Conservation (phyloP, 208 protist genomes). For the Wallacemonas collosoma region DNA sequence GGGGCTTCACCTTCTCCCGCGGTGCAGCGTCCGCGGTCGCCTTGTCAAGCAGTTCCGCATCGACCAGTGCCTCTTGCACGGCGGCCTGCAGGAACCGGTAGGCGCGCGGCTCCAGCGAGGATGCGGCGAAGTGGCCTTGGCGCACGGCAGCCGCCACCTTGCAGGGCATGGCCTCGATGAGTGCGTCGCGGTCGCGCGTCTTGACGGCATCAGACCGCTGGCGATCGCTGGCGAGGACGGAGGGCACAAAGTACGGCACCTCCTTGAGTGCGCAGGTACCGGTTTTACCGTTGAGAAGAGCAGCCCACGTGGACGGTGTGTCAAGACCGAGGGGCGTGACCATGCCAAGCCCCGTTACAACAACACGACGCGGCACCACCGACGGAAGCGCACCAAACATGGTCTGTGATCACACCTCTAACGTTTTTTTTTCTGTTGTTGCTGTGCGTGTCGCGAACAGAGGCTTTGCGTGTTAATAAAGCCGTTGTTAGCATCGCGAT, state of each 20-base stretch:
- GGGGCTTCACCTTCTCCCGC: conserved; percentile 20
- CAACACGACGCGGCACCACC: conserved; percentile 76
- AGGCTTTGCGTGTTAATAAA: too few relatives aligned
- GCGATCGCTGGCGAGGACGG: conserved; percentile 50
- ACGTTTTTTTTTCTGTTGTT: too few relatives aligned
- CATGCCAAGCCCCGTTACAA: conserved; percentile 95
- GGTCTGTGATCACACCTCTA: background rate
- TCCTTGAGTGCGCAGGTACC: conserved; percentile 47
- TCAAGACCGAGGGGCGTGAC: conserved; percentile 92
- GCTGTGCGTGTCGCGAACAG: too few relatives aligned
- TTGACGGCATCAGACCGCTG: conserved; percentile 28
- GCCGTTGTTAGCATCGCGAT: too few relatives aligned
- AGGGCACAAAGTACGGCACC: conserved; percentile 66
- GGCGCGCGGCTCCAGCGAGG: conserved; percentile 54
- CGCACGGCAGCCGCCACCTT: conserved; percentile 64
- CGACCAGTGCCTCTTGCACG: conserved; percentile 65
- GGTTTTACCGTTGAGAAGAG: conserved; percentile 62
- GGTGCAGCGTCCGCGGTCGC: conserved; percentile 23
- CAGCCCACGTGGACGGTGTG: conserved; percentile 73
- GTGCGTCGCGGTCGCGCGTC: conserved; percentile 26
- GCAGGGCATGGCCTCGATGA: conserved; percentile 66
- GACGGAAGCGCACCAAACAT: conserved; percentile 47
- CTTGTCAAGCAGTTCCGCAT: conserved; percentile 49
- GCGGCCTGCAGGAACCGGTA: conserved; percentile 51
- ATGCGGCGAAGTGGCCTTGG: conserved; percentile 49